These are phyloP conservation scores for Entoloma clypeatum DNA, from an alignment of 1,284 basidiomycete species.

Conservation along the genomic window DNA sequence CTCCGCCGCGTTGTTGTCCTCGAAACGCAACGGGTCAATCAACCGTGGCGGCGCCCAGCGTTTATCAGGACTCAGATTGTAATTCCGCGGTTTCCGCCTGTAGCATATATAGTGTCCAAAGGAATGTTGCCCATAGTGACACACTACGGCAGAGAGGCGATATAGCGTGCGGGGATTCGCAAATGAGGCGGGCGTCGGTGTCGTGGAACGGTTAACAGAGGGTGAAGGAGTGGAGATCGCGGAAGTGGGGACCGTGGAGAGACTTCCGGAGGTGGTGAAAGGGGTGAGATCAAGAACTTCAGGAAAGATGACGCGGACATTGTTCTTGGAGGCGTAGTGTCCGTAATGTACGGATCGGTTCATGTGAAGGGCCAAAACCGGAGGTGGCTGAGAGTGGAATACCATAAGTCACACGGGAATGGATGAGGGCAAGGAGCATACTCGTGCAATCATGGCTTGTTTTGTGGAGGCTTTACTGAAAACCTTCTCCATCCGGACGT, in stretches of 20 bases:
- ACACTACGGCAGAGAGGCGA: constrained; percentile 77
- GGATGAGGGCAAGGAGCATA: constrained; percentile 33
- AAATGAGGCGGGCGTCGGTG: constrained; percentile 53
- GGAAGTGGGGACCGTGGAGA: constrained; percentile 63
- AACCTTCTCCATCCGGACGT: constrained; percentile 71
- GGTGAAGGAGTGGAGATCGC: constrained; percentile 62
- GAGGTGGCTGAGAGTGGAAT: constrained; percentile 58
- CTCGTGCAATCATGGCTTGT: constrained; percentile 83
- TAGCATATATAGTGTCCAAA: constrained; percentile 92
- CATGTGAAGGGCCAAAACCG: constrained; percentile 80
- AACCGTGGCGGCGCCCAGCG: constrained; percentile 44
- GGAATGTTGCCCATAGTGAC: constrained; percentile 86
- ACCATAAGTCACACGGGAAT: constrained; percentile 8
- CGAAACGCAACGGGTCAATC: constrained; percentile 38
- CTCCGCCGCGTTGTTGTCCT: constrained; percentile 37
- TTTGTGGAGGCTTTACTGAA: constrained; percentile 76
- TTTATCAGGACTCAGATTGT: constrained; percentile 21
- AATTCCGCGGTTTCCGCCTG: constrained; percentile 66
- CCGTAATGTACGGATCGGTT: constrained; percentile 83
- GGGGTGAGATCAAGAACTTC: constrained; percentile 83
- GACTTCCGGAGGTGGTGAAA: constrained; percentile 72
- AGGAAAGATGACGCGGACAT: constrained; percentile 74
- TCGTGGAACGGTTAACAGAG: constrained; percentile 41
- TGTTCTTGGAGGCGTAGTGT: constrained; percentile 77
- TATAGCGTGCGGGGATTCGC: constrained; percentile 63